Base-by-base conservation (phyloP, 208 protist species). In the Leishmania mexicana region DNA sequence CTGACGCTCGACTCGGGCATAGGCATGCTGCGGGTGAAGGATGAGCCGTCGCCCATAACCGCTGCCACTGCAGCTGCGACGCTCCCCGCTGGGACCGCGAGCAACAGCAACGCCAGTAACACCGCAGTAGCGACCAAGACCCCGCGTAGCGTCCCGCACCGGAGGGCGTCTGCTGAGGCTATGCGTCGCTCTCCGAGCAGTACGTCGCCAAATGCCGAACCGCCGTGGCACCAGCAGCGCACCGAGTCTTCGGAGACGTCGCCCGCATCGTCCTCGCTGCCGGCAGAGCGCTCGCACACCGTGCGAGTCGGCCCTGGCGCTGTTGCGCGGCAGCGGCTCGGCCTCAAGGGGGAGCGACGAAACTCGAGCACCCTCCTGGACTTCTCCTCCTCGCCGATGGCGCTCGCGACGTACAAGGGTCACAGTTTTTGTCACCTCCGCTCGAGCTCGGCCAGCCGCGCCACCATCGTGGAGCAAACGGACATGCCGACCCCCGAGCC, bases 1-100 rank as follows among this genome's bases (percentile, higher is more conserved):
- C 88, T 99, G 17, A 89, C 91, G 6, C 80, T 94, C 42, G 86
- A 94, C 80, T 95, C 87, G 0, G 89, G 90, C 49, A 81, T 79
- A 40, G 83, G 83, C 45, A 76, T 80, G 74, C 75, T 81, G 74
- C 71, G 70, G 45, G 80, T 57, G 38, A 75, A 77, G 71, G 60
- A 81, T 13, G 47, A 42, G 35, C 24, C 57, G 57, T 28, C 40
- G 53, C 38, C 75, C 28, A 49, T 11, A 40, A 51, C 5, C 38
- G 8, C 19, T 49, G 35, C 35, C 35, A 45, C 53, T 6, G 35
- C 31, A 38, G 53, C 49, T 31, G 13, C 38, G 17, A 51, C 19
- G 1, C 13, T 38, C 15, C 15, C 13, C 31, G 28, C 47, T 45
- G 72, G 51, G n/a, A 17, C 72, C 17, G 15, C 51, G 31, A 21